Percentiles rank a stretch among this genome's conserved stretches.
These are phyloP conservation scores for Lactarius psammicola DNA, from an alignment of 768 basidiomycete species.

Conservation along the genomic window DNA sequence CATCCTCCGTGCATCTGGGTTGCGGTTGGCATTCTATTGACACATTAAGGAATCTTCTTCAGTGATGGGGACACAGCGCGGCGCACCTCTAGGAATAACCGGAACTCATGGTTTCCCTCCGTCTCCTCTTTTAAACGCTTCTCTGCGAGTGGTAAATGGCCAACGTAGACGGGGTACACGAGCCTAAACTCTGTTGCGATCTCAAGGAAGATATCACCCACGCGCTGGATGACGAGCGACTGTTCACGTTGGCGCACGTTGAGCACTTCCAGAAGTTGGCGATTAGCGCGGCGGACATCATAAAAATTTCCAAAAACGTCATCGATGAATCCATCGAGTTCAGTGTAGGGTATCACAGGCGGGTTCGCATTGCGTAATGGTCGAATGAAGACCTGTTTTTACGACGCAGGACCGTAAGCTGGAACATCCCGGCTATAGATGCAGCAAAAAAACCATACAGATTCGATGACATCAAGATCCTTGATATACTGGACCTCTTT, in stretches of 20 bases:
- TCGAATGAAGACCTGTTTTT: constrained; percentile 50
- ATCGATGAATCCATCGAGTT: constrained; percentile 81
- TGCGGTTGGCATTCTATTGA: constrained; percentile 42
- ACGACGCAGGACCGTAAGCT: constrained; percentile 37
- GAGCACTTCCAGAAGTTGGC: constrained; percentile 80
- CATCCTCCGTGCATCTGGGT: constrained; percentile 55
- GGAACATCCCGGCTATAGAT: constrained; percentile 43
- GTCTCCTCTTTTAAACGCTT: constrained; percentile 84
- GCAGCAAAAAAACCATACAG: constrained; percentile 42
- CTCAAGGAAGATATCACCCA: constrained; percentile 87
- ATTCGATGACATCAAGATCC: constrained; percentile 82
- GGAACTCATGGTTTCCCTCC: constrained; percentile 76
- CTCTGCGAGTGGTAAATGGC: constrained; percentile 81
- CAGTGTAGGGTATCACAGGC: constrained; percentile 50
- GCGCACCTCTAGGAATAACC: constrained; percentile 79
- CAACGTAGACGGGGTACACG: constrained; percentile 83
- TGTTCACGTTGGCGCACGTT: constrained; percentile 84
- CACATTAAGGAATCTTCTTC: neutral
- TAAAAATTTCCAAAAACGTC: constrained; percentile 88
- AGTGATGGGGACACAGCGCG: neutral
- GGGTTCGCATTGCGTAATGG: constrained; percentile 54
- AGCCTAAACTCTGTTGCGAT: constrained; percentile 85
- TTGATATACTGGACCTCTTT: constrained; percentile 88
- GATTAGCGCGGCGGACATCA: constrained; percentile 81
- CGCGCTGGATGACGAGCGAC: constrained; percentile 72